A percentile compares a stretch with the other conserved stretches of the same genome.
These are phyloP conservation scores for Rhizoclosmatium globosum DNA, from an alignment of 192 early-diverging fungal genomes.

Conservation along the genomic window DNA sequence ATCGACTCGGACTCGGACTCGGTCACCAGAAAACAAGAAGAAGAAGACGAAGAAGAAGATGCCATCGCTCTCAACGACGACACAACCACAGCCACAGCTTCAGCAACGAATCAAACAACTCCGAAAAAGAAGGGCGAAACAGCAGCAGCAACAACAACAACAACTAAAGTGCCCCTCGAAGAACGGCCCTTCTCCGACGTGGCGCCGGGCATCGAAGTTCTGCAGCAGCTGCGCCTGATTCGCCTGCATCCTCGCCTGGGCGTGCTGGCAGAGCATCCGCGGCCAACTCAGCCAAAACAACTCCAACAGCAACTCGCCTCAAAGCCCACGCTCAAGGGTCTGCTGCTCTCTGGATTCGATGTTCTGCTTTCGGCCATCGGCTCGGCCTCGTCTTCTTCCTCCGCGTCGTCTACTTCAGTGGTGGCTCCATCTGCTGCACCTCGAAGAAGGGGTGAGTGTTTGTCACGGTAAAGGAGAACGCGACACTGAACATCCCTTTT, in stretches of 20 bases:
- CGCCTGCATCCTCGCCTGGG: slow-evolving; percentile 15
- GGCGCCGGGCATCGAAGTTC: slow-evolving; percentile 80
- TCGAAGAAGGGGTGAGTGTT: neutral
- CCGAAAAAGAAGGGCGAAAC: no score
- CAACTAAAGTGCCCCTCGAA: slow-evolving; percentile 68
- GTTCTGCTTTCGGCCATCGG: slow-evolving; percentile 17
- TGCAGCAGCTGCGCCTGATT: slow-evolving; percentile 56
- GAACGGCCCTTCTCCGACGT: slow-evolving; percentile 83
- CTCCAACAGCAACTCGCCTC: neutral
- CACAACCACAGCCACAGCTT: no score
- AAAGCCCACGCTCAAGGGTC: neutral
- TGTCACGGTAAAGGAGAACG: neutral
- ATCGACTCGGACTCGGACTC: neutral
- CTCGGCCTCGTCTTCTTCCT: neutral
- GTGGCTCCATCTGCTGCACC: neutral
- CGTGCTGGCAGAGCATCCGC: neutral
- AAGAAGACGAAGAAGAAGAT: neutral
- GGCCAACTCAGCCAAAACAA: neutral
- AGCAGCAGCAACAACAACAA: no score
- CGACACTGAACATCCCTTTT: neutral
- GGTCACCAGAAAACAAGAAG: neutral
- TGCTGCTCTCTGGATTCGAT: slow-evolving; percentile 12
- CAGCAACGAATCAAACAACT: no score
- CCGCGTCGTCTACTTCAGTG: neutral
- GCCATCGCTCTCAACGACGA: neutral